Evolutionary conservation across 2,329 filamentous ascomycete species (phyloP), one percentile per base, ranked within the genome.

Genomic region (Balansia obtecta): DNA sequence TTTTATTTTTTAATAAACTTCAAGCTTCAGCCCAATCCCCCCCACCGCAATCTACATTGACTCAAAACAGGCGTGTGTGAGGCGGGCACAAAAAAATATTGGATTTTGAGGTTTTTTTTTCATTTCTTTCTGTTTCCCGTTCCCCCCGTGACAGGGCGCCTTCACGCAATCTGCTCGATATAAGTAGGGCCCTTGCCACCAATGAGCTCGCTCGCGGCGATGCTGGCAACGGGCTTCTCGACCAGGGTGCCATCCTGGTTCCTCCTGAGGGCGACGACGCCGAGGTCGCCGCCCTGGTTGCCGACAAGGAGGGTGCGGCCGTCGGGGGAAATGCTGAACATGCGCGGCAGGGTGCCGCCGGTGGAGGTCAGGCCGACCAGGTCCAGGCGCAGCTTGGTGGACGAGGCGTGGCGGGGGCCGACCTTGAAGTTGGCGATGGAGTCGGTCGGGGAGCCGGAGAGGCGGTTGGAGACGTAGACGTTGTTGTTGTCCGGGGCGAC

Each of bases 381-480:
- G 40, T 60, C 55, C 49, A 73, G 64, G 9, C 52, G 5, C 27
- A 27, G n/a, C n/a, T n/a, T n/a, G n/a, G n/a, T n/a, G n/a, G n/a
- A n/a, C n/a, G n/a, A n/a, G n/a, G n/a, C n/a, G n/a, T n/a, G n/a
- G n/a, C n/a, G n/a, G n/a, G n/a, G n/a, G n/a, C n/a, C n/a, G n/a
- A 70, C 55, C 56, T 61, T 60, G 59, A 77, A 75, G 60, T 71
- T 70, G 6, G 71, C 66, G 57, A 77, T 69, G 56, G 63, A 71
- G 62, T 77, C 75, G 9, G 68, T 69, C 3, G 55, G 56, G n/a
- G n/a, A n/a, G 49, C 71, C 72, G 1, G 67, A 71, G 27, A 75
- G 55, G 4, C 75, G 72, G 66, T 77, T 77, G 38, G 72, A 73
- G 48, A 76, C 66, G 61, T 77, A 77, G 16, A 77, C 56, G 61